Conservation (phyloP, 192 early-diverging fungal genomes). For the Coemansia guatemalensis region DNA sequence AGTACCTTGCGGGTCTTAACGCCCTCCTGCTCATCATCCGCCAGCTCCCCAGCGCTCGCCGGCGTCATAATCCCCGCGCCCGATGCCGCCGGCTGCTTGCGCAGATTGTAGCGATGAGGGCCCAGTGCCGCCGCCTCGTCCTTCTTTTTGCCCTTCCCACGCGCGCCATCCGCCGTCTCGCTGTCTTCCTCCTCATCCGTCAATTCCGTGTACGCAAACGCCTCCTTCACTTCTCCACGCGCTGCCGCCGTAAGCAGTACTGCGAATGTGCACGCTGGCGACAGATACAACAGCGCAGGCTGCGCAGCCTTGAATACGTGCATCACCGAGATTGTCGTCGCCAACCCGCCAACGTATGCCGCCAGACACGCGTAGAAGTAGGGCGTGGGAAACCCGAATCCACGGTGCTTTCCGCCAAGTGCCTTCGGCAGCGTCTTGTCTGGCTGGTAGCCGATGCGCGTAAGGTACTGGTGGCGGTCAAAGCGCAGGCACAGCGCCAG, state of each 20-base stretch:
- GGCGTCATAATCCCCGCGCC: constrained; percentile 5
- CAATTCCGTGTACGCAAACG: constrained; percentile 70
- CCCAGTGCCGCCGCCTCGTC: background rate
- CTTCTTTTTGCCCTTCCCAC: constrained; percentile 17
- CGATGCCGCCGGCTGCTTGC: constrained; percentile 12
- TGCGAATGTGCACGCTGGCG: constrained; percentile 93
- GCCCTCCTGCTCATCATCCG: constrained; percentile 48
- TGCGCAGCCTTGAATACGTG: constrained; percentile 95
- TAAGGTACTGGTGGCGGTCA: constrained; percentile 77
- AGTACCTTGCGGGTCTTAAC: constrained; percentile 13
- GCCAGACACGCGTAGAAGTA: constrained; percentile 86
- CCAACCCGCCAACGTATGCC: constrained; percentile 80
- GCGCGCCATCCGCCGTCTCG: constrained; percentile 29
- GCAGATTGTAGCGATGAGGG: constrained; percentile 36
- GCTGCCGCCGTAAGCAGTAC: constrained; percentile 62
- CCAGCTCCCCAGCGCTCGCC: constrained; percentile 38
- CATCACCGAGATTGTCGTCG: constrained; percentile 91
- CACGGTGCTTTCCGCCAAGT: constrained; percentile 30
- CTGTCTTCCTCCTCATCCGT: constrained; percentile 20
- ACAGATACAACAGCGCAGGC: constrained; percentile 94
- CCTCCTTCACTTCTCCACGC: constrained; percentile 67
- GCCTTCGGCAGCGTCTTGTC: constrained; percentile 51
- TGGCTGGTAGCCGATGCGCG: constrained; percentile 53
- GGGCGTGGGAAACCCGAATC: constrained; percentile 71
- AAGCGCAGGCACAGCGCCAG: constrained; percentile 88